Evolutionary conservation across 2,329 filamentous ascomycete genomes (phyloP).

Genomic region (Sporothrix variecibatus): DNA sequence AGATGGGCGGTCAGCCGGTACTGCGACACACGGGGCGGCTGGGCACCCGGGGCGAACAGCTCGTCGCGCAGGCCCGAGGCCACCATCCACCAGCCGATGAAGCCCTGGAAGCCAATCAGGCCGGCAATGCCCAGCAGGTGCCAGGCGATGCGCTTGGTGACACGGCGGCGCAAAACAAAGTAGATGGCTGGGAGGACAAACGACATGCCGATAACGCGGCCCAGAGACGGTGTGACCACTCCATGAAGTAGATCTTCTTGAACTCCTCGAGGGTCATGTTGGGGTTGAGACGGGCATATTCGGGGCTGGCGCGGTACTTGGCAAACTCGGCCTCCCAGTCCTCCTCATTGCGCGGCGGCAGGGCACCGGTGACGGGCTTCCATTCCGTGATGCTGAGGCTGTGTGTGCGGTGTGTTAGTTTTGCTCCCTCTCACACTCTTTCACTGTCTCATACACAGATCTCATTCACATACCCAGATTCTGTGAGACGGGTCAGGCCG

Average conservation of each 20-base stretch:
- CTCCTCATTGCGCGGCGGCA: slow-evolving; percentile 74
- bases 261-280: slow-evolving; percentile 92
- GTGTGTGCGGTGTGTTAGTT: background rate
- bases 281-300: slow-evolving; percentile 89
- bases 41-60: slow-evolving; percentile 84
- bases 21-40: slow-evolving; percentile 91
- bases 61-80: slow-evolving; percentile 95
- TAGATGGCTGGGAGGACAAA: slow-evolving; percentile 88
- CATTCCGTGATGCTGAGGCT: slow-evolving; percentile 94
- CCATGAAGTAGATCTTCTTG: slow-evolving; percentile 99
- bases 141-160: slow-evolving; percentile 74
- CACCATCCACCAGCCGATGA: slow-evolving; percentile 99
- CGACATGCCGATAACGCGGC: slow-evolving; percentile 83
- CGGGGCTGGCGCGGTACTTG: slow-evolving; percentile 89
- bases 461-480: slow-evolving; percentile 74
- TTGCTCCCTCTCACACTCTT: background rate
- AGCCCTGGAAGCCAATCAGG: slow-evolving; percentile 91
- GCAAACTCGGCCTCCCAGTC: slow-evolving; percentile 93
- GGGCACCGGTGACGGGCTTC: slow-evolving; percentile 89
- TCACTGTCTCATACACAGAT: background rate
- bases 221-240: slow-evolving; percentile 96
- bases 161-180: slow-evolving; percentile 78
- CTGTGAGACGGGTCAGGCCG: slow-evolving; percentile 87
- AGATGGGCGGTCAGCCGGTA: slow-evolving; percentile 90
- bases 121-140: slow-evolving; percentile 80